A percentile compares a stretch with the other conserved stretches of the same genome.
Evolutionary conservation across 2,329 filamentous ascomycete species (phyloP).

Genomic region (Cladosporium sp.): DNA sequence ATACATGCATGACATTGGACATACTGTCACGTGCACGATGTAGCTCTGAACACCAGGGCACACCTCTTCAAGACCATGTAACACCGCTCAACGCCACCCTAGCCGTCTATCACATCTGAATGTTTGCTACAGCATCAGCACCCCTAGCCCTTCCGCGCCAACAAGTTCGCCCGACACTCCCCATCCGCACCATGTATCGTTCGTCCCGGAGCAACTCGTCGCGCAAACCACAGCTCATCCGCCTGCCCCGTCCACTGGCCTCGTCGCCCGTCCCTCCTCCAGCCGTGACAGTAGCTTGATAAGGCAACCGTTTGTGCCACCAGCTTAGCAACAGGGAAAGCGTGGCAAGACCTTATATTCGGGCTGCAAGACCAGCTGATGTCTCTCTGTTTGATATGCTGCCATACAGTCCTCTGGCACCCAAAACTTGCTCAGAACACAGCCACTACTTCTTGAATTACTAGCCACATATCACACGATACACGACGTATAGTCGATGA

Average conservation of each 20-base stretch:
- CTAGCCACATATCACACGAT: neutral
- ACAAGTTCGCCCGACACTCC: neutral
- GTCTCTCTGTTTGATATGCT: neutral
- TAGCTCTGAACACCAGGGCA: neutral
- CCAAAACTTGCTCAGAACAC: neutral
- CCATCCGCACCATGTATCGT: neutral
- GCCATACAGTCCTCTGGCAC: neutral
- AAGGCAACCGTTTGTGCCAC: neutral
- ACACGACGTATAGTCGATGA: neutral
- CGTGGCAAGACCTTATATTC: neutral
- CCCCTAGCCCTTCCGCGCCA: neutral
- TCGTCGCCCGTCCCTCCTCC: neutral
- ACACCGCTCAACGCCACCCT: neutral
- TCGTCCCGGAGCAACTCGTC: neutral
- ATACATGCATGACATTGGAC: neutral
- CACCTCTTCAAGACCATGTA: neutral
- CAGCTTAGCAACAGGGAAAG: neutral
- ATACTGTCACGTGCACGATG: neutral
- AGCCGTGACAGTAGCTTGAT: neutral
- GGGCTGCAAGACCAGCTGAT: neutral
- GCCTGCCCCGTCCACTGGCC: neutral
- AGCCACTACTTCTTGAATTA: neutral
- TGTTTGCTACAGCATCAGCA: conserved; percentile 1
- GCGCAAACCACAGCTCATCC: neutral
- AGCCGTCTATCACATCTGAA: neutral